Evolutionary conservation across 768 basidiomycete genomes (phyloP).

Genomic region (Sarcodon sp.): DNA sequence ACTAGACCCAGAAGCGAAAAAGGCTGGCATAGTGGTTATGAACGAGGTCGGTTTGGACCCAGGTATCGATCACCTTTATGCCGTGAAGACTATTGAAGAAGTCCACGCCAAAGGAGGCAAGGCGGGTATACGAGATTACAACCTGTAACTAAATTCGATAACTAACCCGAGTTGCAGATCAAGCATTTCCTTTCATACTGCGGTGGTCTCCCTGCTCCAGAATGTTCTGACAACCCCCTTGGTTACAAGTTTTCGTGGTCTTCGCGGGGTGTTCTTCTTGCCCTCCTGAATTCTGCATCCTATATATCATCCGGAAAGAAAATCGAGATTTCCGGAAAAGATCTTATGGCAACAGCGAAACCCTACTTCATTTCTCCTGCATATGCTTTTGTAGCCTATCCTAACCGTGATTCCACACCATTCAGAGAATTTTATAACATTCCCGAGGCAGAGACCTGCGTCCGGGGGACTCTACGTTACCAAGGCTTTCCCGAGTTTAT

Average conservation of each 20-base stretch:
- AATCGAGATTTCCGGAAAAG: slow-evolving; percentile 56
- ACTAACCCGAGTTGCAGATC: slow-evolving; percentile 31
- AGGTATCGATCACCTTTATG: slow-evolving; percentile 89
- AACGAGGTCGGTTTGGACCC: slow-evolving; percentile 98
- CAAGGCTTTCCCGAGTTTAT: slow-evolving; percentile 97
- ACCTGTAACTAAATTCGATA: background rate
- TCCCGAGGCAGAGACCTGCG: slow-evolving; percentile 84
- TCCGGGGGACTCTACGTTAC: slow-evolving; percentile 89
- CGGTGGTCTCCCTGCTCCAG: slow-evolving; percentile 89
- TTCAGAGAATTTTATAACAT: slow-evolving; percentile 91
- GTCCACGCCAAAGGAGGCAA: slow-evolving; percentile 93
- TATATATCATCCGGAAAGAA: slow-evolving; percentile 58
- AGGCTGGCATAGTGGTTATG: slow-evolving; percentile 87
- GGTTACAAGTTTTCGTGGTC: slow-evolving; percentile 99
- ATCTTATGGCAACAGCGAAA: slow-evolving; percentile 84
- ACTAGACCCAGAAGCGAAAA: slow-evolving; percentile 67
- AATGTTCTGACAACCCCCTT: slow-evolving; percentile 86
- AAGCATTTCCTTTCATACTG: slow-evolving; percentile 92
- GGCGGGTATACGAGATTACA: slow-evolving; percentile 25
- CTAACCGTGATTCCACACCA: slow-evolving; percentile 87
- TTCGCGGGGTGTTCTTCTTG: slow-evolving; percentile 89
- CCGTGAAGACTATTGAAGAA: slow-evolving; percentile 87
- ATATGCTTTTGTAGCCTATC: slow-evolving; percentile 93
- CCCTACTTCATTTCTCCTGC: slow-evolving; percentile 94
- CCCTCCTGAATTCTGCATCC: slow-evolving; percentile 82